Conservation (phyloP, 371 early-diverging fungal species). For the Blakeslea trispora region DNA sequence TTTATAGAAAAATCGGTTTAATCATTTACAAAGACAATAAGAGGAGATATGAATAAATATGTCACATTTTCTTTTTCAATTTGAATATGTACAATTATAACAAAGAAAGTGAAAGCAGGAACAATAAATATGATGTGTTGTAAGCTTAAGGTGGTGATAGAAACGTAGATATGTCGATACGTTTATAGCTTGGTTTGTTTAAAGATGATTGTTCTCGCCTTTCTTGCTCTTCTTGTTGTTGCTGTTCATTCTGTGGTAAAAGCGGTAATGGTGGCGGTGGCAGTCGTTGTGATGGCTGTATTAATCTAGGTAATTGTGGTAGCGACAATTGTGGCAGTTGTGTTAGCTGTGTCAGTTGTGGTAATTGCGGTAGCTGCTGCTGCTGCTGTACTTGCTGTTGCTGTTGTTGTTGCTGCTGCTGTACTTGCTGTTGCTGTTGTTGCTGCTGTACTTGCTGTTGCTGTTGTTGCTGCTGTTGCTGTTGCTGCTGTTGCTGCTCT, state of each 20-base stretch:
- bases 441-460: conserved; percentile 3
- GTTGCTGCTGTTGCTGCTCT: background rate
- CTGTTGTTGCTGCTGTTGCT: too few species aligned
- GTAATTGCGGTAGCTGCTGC: background rate
- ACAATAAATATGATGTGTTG: background rate
- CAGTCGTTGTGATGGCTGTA: too few species aligned
- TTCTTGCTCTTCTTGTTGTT: conserved; percentile 7
- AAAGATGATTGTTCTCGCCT: background rate
- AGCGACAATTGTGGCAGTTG: background rate
- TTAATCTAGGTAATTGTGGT: too few species aligned
- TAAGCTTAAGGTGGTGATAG: conserved; percentile 9
- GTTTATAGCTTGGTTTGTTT: conserved; percentile 14
- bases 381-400: too few species aligned
- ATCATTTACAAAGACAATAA: too few species aligned
- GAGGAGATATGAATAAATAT: too few species aligned
- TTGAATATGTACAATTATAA: background rate
- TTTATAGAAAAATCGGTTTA: too few species aligned
- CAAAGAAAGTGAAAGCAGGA: background rate
- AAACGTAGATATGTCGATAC: conserved; percentile 27
- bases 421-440: background rate
- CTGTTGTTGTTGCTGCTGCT: too few species aligned
- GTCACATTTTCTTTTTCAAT: too few species aligned
- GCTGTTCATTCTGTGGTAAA: background rate
- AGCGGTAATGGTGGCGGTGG: background rate
- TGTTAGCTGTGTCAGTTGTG: background rate